Base-by-base conservation (phyloP, 139 green algal genomes). In the Parachlorella kessleri region DNA sequence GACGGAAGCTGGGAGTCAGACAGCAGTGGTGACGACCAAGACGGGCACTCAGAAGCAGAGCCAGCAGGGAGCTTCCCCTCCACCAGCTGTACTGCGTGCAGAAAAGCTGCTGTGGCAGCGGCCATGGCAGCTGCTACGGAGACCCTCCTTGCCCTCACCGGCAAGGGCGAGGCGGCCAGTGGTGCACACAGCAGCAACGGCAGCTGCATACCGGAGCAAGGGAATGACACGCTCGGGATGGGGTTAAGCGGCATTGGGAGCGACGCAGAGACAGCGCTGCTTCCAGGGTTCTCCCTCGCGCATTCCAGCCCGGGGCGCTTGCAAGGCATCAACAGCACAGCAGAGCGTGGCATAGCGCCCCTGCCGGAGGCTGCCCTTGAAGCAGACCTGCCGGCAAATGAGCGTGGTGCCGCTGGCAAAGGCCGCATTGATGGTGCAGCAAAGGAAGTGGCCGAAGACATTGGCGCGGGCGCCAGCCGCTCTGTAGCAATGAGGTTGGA, bases 401-500 rank as follows among this genome's bases (percentile, higher is more conserved):
- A n/a, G n/a, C n/a, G n/a, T n/a, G n/a, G n/a, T n/a, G n/a, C n/a
- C n/a, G n/a, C n/a, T n/a, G n/a, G n/a, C n/a, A n/a, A n/a, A n/a
- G n/a, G n/a, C n/a, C n/a, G n/a, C n/a, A n/a, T 23, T 36, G 30
- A 23, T 23, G 30, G 59, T 67, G 59, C 24, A 32, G 28, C 26
- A 23, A 26, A 6, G 9, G 0, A 2, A 36, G 26, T 38, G 2
- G 33, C 10, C 33, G 4, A 21, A 35, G 18, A 3, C 24, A 37
- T 30, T 63, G 18, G n/a, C 30, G 9, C 41, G 18, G 4, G 3
- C 30, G 14, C 63, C 63, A 68, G 63, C 63, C 24, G 63, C 24
- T 37, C 24, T 7, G 63, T 68, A 33, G 40, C 69, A 28, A n/a
- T 91, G 66, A 32, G 63, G 48, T 71, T 91, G 59, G 86, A 91